Base-by-base conservation (phyloP, 768 basidiomycete genomes). In the Xerocomus potaroensis region DNA sequence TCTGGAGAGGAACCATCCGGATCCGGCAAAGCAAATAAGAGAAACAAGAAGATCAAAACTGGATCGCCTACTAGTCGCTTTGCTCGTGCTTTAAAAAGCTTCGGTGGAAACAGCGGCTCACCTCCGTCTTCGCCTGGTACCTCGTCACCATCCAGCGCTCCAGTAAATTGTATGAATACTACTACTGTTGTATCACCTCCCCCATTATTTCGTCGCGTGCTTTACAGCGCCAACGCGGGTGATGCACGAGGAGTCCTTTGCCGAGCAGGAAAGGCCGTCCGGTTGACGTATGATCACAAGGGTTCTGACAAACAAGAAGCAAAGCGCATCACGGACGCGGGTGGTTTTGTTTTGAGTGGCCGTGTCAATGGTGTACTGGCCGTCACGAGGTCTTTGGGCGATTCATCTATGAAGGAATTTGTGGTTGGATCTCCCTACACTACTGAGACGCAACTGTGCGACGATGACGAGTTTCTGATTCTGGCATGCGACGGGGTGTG, bases 341-440 rank as follows among this genome's bases (percentile, higher is more conserved):
- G 96, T 9, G 96, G 96, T 2, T 99, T 98, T 62, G 94, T 99
- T 18, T 84, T 99, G 88, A 95, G 95, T 60, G 96, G 95, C 53
- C 81, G 96, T 11, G 96, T 99, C 27, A 99, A 99, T 56, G 96
- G 95, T 53, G 94, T 98, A 33, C 72, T 99, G 45, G 93, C 93
- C 6, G 96, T 99, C 23, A 99, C 96, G 15, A 78, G 96, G 48
- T 92, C 92, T 59, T 72, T 99, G 47, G 96, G 96, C 27, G 96
- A 99, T 62, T 88, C 92, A 2, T 88, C 91, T 7, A 98, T 99
- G 96, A 99, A 99, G 69, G 96, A 99, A 60, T 99, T 94, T 64
- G 96, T 99, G 10, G 96, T 98, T 39, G 96, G 96, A 2, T 80
- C 90, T 23, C 96, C 96, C 6, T 99, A 95, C 68, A 99, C 96